Evolutionary conservation across 1,284 basidiomycete genomes (phyloP), one percentile per base, ranked within the genome.

Genomic region (Xerocomus tenax): DNA sequence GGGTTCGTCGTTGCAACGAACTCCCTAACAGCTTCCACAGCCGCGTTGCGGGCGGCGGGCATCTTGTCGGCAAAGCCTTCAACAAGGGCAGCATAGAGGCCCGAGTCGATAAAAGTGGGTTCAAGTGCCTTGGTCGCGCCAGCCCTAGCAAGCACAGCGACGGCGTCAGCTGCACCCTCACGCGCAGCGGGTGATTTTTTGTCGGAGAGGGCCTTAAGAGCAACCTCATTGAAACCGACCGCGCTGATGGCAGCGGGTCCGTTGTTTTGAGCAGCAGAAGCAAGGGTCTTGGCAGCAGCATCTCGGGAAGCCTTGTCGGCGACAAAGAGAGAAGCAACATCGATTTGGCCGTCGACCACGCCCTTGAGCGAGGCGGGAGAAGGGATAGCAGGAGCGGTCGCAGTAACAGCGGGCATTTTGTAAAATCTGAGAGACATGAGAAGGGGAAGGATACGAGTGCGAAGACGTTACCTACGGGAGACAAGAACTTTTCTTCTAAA

Each of bases 61-160:
- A 85, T 84, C 78, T 95, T 95, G 78, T 95, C 91, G 65, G 89
- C 91, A 65, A 94, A 91, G 29, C 86, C 71, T 74, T 98, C 96
- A 63, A 95, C 77, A 63, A 98, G 85, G 57, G 84, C 80, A 54
- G 80, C 78, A 70, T 92, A 89, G 60, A 97, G 78, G 59, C 88
- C 87, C 51, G 87, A 87, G 60, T 84, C 81, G 70, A 92, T 71
- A 74, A 98, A 88, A 70, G 74, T 73, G 39, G 94, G 91, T 77
- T 99, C 96, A 58, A 98, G 82, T 57, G 89, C 83, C 71, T 82
- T 84, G 62, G 84, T 75, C 53, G 89, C 87, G 60, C 87, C 90
- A 60, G 84, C 77, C 69, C 83, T 82, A 63, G 86, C 78, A 70
- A 91, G 76, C 54, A 83, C 74, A 53, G 73, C 68, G 62, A 96